phyloP scores from a whole-genome alignment of 495 filamentous ascomycete genomes.

The Aspergillus haitiensis region DNA sequence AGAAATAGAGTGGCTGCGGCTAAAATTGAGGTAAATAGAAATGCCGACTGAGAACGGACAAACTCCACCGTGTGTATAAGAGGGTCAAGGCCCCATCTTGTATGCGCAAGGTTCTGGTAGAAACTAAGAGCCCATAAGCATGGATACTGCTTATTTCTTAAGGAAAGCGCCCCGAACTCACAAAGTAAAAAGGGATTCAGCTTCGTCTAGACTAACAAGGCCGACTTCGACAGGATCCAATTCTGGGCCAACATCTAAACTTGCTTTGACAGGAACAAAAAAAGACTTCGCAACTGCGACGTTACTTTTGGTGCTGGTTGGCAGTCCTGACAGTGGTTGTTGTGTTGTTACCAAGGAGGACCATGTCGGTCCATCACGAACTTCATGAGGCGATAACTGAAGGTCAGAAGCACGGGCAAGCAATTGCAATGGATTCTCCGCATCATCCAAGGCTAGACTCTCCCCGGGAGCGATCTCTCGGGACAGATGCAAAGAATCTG shows the following conservation, averaged over 20 bases:
- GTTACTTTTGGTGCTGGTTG: constrained; percentile 9
- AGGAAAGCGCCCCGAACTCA: constrained; percentile 35
- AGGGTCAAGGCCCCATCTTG: constrained; percentile 71
- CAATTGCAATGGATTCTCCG: constrained; percentile 71
- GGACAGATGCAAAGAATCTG: constrained; percentile 28
- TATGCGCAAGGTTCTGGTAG: constrained; percentile 69
- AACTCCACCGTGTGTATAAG: constrained; percentile 61
- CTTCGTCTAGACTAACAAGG: constrained; percentile 60
- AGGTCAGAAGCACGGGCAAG: constrained; percentile 70
- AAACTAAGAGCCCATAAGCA: constrained; percentile 47
- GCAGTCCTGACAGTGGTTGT: constrained; percentile 14
- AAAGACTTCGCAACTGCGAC: constrained; percentile 45
- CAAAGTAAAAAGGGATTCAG: constrained; percentile 63
- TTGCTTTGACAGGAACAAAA: constrained; percentile 61
- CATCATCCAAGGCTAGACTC: constrained; percentile 63
- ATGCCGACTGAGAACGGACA: constrained; percentile 64
- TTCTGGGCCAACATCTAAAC: constrained; percentile 58
- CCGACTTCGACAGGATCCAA: constrained; percentile 69
- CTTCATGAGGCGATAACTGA: constrained; percentile 51
- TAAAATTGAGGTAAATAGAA: constrained; percentile 69
- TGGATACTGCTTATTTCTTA: background rate
- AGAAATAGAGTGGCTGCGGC: constrained; percentile 65
- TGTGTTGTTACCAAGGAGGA: constrained; percentile 21
- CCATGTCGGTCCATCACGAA: constrained; percentile 22
- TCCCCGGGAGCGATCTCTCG: constrained; percentile 42